Base-by-base conservation (phyloP, 129 eudicot genomes). In the Artemisia annua region DNA sequence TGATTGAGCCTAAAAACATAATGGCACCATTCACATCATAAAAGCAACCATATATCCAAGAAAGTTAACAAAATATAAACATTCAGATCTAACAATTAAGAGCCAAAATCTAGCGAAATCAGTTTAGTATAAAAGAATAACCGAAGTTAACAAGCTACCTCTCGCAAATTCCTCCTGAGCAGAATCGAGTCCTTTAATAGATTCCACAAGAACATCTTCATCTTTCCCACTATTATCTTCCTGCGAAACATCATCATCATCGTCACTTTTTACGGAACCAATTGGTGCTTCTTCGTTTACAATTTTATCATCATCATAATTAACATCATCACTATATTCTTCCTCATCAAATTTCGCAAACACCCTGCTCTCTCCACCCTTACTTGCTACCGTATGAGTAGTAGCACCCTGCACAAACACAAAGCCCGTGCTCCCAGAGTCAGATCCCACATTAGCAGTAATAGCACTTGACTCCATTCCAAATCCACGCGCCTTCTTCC, bases 401-500 rank as follows among this genome's bases (percentile, higher is more conserved):
- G 35, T 63, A 49, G 19, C n/a, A 14, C 78, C 93, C 91, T 83
- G 93, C 91, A 84, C 75, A 87, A 85, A 86, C 62, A 89, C 83
- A 87, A 85, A 87, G 71, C 80, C 82, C 74, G 85, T 83, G 84
- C 91, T 89, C 65, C 85, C 82, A 22, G 84, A 87, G 78, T 92
- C 97, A 85, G 91, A 89, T 76, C 81, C 97, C 82, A 85, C 32
- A 80, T 84, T 81, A 72, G 30, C 3, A 26, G 30, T 26, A 26
- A 2, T 26, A 2, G 88, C 87, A 85, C 79, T 82, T 69, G 87
- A 87, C 90, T 87, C 86, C 72, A 81, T 73, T 75, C 79, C 73
- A 77, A 86, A 77, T 32, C 89, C 95, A 66, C 91, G 73, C 80
- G 85, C 70, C 87, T 93, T 93, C 80, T 93, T 89, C 62, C 71